These are phyloP conservation scores for Cardamine chenopodiifolia DNA, from an alignment of 345 rosid species.

Conservation along the genomic window DNA sequence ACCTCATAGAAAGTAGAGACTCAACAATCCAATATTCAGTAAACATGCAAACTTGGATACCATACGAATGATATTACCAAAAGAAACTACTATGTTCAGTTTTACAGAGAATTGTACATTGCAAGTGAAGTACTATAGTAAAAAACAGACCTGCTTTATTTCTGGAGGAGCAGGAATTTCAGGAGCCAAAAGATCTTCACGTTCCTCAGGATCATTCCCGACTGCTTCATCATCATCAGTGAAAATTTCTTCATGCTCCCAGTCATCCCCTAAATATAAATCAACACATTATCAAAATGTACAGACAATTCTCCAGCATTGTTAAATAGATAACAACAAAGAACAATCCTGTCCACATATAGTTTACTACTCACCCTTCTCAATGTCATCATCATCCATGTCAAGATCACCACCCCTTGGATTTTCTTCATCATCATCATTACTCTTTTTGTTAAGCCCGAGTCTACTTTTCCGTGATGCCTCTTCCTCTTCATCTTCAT, in stretches of 20 bases:
- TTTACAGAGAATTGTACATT: background rate
- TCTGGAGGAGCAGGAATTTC: conserved; percentile 97
- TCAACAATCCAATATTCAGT: background rate
- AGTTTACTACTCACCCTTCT: conserved; percentile 63
- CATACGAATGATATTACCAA: background rate
- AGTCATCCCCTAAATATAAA: conserved; percentile 76
- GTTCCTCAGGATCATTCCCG: conserved; percentile 87
- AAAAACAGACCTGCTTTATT: conserved; percentile 72
- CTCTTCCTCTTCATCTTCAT: conserved; percentile 96
- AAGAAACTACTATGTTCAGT: background rate
- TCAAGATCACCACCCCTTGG: conserved; percentile 91
- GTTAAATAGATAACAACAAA: background rate
- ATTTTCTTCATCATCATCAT: conserved; percentile 94
- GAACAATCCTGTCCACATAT: background rate
- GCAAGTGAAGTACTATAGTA: conserved; percentile 5
- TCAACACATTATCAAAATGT: conserved; percentile 1
- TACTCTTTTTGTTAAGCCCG: conserved; percentile 68
- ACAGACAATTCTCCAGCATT: background rate
- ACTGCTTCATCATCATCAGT: conserved; percentile 99
- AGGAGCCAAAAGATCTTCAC: conserved; percentile 88
- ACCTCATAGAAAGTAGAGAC: background rate
- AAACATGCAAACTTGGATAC: background rate
- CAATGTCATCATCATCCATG: conserved; percentile 91
- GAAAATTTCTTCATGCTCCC: conserved; percentile 99
- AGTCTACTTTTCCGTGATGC: conserved; percentile 82